Conservation (phyloP, 73 alveolate species). For the Urostyla sp. region DNA sequence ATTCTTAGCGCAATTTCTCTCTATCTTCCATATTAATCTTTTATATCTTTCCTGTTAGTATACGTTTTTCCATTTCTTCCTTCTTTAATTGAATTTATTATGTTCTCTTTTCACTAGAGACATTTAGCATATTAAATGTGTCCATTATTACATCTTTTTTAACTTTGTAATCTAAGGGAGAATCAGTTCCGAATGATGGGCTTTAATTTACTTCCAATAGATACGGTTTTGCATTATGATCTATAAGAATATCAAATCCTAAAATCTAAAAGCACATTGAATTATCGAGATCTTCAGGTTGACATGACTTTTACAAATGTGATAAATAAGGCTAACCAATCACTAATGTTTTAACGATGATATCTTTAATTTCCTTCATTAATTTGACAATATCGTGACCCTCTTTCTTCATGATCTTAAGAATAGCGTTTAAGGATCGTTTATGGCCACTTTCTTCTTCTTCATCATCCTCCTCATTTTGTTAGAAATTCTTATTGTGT, state of each 20-base stretch:
- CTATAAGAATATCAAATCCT: constrained; percentile 91
- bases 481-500: constrained; percentile 68
- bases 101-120: constrained; percentile 40
- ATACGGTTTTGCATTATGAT: constrained; percentile 87
- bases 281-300: constrained; percentile 65
- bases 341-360: constrained; percentile 67
- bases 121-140: constrained; percentile 75
- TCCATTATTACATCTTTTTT: constrained; percentile 82
- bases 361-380: constrained; percentile 55
- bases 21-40: constrained; percentile 25
- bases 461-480: constrained; percentile 59
- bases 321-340: constrained; percentile 57
- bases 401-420: constrained; percentile 30
- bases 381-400: constrained; percentile 61
- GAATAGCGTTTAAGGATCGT: constrained; percentile 55
- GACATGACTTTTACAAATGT: constrained; percentile 55
- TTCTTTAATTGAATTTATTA: constrained; percentile 18
- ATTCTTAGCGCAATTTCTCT: constrained; percentile 7
- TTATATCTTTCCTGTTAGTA: constrained; percentile 48
- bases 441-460: constrained; percentile 77
- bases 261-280: constrained; percentile 68
- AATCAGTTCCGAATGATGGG: constrained; percentile 90
- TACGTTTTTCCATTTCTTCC: constrained; percentile 55
- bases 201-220: constrained; percentile 92
- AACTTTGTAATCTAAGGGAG: constrained; percentile 86